Percentiles rank a stretch among this genome's conserved stretches.
phyloP scores from a whole-genome alignment of 495 filamentous ascomycete genomes.

The Penicillium samsonianum region DNA sequence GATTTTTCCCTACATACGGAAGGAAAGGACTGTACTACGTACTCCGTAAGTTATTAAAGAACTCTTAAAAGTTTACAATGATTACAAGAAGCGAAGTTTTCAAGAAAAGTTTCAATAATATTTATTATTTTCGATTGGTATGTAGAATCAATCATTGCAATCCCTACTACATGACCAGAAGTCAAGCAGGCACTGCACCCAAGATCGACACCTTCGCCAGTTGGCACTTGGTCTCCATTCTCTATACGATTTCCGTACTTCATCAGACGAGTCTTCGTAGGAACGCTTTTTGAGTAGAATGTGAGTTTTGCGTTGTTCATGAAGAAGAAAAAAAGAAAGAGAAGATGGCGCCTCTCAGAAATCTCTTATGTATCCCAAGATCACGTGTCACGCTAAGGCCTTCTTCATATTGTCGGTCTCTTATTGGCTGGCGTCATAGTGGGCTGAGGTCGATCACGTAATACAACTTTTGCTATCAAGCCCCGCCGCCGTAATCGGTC shows the following conservation, averaged over 20 bases:
- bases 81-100: background rate
- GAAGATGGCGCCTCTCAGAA: conserved; percentile 19
- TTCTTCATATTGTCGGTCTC: background rate
- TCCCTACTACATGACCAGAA: conserved; percentile 54
- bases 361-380: conserved; percentile 17
- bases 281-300: conserved; percentile 65
- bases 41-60: background rate
- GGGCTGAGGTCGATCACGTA: conserved; percentile 9
- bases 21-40: no score
- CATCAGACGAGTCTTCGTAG: conserved; percentile 58
- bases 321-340: conserved; percentile 48
- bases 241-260: conserved; percentile 64
- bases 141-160: conserved; percentile 73
- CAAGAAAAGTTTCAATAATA: conserved; percentile 2
- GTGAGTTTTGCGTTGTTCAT: conserved; percentile 71
- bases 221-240: conserved; percentile 60
- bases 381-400: conserved; percentile 23
- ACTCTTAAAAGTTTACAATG: background rate
- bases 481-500: conserved; percentile 29
- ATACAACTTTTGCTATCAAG: conserved; percentile 4
- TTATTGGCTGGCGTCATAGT: conserved; percentile 4
- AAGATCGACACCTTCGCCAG: conserved; percentile 58
- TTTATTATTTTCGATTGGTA: conserved; percentile 18
- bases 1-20: background rate
- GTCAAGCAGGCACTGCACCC: conserved; percentile 62